These are phyloP conservation scores for Picea abies DNA, from an alignment of 83 land plant species.

Conservation along the genomic window DNA sequence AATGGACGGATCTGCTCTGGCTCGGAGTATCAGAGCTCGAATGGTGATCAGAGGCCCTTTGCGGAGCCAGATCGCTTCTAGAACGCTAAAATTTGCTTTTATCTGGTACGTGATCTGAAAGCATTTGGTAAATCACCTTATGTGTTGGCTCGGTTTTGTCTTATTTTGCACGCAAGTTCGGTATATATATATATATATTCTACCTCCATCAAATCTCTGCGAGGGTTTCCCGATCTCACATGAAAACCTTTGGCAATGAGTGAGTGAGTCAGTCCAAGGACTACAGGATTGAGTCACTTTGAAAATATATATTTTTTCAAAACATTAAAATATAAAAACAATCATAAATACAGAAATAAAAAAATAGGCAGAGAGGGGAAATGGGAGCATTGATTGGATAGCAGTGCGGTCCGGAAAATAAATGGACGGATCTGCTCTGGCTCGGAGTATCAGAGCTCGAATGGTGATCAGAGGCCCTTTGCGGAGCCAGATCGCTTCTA, in stretches of 20 bases:
- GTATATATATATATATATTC: not conserved
- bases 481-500: not conserved
- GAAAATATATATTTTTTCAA: no score
- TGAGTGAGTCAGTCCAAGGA: no score
- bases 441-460: not conserved
- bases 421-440: constrained; percentile 7
- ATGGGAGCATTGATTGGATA: not conserved
- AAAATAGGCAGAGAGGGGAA: not conserved
- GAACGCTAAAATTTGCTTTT: not conserved
- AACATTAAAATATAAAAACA: no score
- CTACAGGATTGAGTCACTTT: no score
- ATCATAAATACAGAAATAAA: no score
- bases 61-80: not conserved
- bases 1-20: constrained; percentile 7
- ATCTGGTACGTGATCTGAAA: not conserved
- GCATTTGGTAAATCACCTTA: no score
- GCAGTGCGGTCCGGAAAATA: not conserved
- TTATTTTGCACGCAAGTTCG: not conserved
- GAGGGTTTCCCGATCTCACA: not conserved
- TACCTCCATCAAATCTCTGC: not conserved
- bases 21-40: not conserved
- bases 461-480: constrained; percentile 2
- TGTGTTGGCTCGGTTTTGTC: not conserved
- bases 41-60: constrained; percentile 2
- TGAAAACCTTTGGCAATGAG: no score